Evolutionary conservation across 345 rosid species (phyloP), one percentile per base, ranked within the genome.

Genomic region (Combretum micranthum): DNA sequence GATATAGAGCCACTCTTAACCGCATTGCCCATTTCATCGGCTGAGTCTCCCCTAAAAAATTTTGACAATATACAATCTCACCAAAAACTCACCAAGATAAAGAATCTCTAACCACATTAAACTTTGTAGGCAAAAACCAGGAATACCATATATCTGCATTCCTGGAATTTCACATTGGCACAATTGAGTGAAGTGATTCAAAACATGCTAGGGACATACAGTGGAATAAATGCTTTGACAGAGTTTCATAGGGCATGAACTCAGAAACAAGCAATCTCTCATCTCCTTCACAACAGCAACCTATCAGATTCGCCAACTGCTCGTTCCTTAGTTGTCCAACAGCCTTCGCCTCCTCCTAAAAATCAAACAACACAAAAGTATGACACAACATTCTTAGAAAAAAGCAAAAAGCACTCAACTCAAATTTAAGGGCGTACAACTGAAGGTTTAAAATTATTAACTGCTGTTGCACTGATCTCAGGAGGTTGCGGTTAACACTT

Each of bases 261-360:
- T 93, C 97, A 3, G 99, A 80, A 12, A 89, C 89, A n/a, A 93
- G 86, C 73, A 93, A 70, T 61, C 97, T 82, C 79, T 93, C 99
- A 2, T 86, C 88, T 15, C 85, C 91, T 77, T 89, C 88, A 14
- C 64, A 75, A 79, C 98, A 92, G 68, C 97, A 92, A 14, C 98
- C 98, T 1, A 88, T 80, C 73, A 92, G 72, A 79, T 83, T 88
- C 15, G 89, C 87, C 64, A 92, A 70, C 57, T 89, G 59, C 49
- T 88, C 95, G 53, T 81, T 92, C 72, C 96, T 86, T 66, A 88
- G 67, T 64, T 59, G 77, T 70, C 98, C 98, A 16, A 88, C 97
- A 3, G 96, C 63, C 56, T 72, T 88, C 0, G 97, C 99, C 60
- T 93, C 99, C 74, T 83, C 99, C 99, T 93, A 59, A 20, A 50